Evolutionary conservation across 2,329 filamentous ascomycete genomes (phyloP), one percentile per base, ranked within the genome.

Genomic region (Tolypocladium ovalisporum): DNA sequence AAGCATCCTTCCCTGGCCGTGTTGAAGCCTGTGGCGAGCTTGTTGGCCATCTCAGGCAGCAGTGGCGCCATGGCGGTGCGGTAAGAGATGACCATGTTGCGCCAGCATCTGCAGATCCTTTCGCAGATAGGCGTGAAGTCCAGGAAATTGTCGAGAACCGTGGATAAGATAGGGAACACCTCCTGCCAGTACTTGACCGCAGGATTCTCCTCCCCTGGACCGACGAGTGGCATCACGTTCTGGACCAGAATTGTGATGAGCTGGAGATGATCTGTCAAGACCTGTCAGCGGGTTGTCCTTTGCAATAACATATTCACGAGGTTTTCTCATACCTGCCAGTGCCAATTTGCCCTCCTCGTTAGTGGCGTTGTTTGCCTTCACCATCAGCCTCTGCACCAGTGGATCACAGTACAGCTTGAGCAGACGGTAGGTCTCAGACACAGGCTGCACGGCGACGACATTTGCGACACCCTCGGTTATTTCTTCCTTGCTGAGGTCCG

Each of bases 181-280:
- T 97, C 92, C 65, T 93, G 84, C 81, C 94, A 97, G 75, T 99
- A 99, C 72, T 91, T 92, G 58, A 99, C 92, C 1, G 90, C 91
- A 6, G 93, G 93, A 68, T 97, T 92, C 59, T 90, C 86, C 62
- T 90, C 79, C 55, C 81, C 81, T 10, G 82, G 81, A 29, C 84
- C 82, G 47, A 93, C 82, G 56, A 88, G 87, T 0, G 94, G 94
- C 57, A 87, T 85, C 13, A 87, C 83, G 56, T 78, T 76, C 70
- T 96, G 88, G 51, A 95, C 83, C 69, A 97, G 97, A 59, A 91
- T 88, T 4, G 93, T 97, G 64, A 99, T 85, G 56, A 99, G 79
- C 66, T 96, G 91, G 52, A 99, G 78, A 67, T 95, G 90, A 73
- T 99, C 93, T 85, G 63, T 35, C 49, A 0, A 52, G 36, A n/a